Base-by-base conservation (phyloP, 2,329 filamentous ascomycete species). In the Cladosporium sp. region DNA sequence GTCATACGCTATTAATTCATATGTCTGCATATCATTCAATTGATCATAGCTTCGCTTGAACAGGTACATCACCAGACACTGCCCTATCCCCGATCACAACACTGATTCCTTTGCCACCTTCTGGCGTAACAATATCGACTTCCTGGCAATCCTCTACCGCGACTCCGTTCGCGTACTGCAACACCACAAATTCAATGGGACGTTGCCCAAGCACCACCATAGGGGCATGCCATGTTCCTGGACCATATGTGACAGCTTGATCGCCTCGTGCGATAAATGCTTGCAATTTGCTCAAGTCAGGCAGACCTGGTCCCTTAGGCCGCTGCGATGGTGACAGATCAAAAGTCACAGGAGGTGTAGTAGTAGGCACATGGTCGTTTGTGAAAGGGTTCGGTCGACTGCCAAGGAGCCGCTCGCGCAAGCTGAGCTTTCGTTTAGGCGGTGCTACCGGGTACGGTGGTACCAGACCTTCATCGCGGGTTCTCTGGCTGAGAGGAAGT, bases 151-250 rank as follows among this genome's bases (percentile, higher is more conserved):
- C 93, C 71, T 97, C 92, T 1, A 78, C 72, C 0, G 72, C 80
- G 11, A 93, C 85, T 2, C 88, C 90, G 68, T 95, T 97, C 29
- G 84, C 84, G 72, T 88, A 93, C 73, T 97, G 92, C 58, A 88
- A 80, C 2, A 97, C 92, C 4, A 95, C 80, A 68, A 96, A 97
- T 65, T 93, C 89, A 42, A 96, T 75, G 17, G 83, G 77, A 48
- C 74, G 71, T 39, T 71, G 68, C 1, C 91, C 91, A 43, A 97
- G 70, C 13, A 89, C 90, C 12, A 90, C 87, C 92, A 99, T 97
- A 0, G 93, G 93, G 54, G 92, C 90, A 74, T 99, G 93, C 92
- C 85, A 99, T 48, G 90, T 96, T 4, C 89, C 93, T 1, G 88
- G 84, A 1, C 81, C 89, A 68, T 97, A 99, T 2, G 90, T 96